Evolutionary conservation across 805 yeast genomes (phyloP).

Genomic region (Kazachstania viticola): DNA sequence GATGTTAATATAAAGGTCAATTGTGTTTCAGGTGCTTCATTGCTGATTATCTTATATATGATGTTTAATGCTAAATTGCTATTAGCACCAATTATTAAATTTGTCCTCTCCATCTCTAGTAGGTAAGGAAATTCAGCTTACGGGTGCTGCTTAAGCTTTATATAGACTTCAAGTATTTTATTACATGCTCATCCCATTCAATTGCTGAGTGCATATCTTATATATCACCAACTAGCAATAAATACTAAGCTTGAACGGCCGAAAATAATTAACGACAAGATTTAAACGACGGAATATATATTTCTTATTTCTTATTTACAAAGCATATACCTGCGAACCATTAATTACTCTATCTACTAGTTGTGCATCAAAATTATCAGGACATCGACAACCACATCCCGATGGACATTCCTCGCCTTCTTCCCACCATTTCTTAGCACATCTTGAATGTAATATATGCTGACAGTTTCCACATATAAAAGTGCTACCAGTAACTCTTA

Average conservation of each 20-base stretch:
- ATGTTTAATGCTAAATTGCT: slow-evolving; percentile 77
- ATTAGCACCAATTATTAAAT: neutral
- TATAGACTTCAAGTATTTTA: too few species aligned
- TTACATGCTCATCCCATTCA: too few species aligned
- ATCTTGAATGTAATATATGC: slow-evolving; percentile 66
- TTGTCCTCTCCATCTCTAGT: neutral
- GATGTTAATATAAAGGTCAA: slow-evolving; percentile 81
- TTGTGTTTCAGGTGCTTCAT: slow-evolving; percentile 39
- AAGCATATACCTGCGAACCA: too few species aligned
- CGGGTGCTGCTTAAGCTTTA: too few species aligned
- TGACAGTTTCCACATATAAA: slow-evolving; percentile 64
- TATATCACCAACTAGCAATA: too few species aligned
- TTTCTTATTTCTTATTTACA: too few species aligned
- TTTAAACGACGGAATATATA: too few species aligned
- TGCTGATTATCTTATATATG: slow-evolving; percentile 64
- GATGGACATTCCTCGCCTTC: slow-evolving; percentile 53
- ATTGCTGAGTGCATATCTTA: too few species aligned
- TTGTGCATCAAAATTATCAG: slow-evolving; percentile 27
- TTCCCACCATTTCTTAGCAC: slow-evolving; percentile 77
- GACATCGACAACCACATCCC: slow-evolving; percentile 77
- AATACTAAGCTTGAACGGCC: too few species aligned
- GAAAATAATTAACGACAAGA: too few species aligned
- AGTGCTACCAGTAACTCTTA: slow-evolving; percentile 46
- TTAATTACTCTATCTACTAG: too few species aligned
- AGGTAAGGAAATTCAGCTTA: too few species aligned